These are phyloP conservation scores for Heliamphora exappendiculata DNA, from an alignment of 148 eudicot species.

Conservation along the genomic window DNA sequence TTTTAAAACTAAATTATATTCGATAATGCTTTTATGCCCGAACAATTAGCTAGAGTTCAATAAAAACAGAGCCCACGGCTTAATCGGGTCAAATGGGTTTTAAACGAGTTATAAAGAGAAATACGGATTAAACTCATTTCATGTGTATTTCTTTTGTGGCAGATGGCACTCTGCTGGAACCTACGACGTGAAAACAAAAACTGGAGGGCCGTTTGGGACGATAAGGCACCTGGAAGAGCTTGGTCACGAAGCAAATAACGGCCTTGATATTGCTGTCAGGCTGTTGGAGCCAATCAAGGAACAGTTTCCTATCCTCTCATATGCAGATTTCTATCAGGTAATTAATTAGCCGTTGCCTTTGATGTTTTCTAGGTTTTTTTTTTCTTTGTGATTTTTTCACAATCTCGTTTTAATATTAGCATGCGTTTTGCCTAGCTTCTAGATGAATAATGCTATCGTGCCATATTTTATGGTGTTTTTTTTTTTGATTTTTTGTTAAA, in stretches of 20 bases:
- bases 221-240: slow-evolving; percentile 48
- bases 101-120: too few relatives aligned
- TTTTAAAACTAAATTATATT: neutral
- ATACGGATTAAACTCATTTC: neutral
- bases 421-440: too few relatives aligned
- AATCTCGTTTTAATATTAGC: too few relatives aligned
- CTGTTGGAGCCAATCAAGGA: slow-evolving; percentile 63
- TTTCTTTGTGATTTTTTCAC: too few relatives aligned
- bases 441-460: too few relatives aligned
- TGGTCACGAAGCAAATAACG: slow-evolving; percentile 61
- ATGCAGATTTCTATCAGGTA: slow-evolving; percentile 70
- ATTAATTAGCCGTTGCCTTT: neutral
- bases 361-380: too few relatives aligned
- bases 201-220: slow-evolving; percentile 80
- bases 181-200: slow-evolving; percentile 48
- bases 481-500: too few relatives aligned
- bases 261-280: slow-evolving; percentile 60
- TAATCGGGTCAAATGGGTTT: too few relatives aligned
- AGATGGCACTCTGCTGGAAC: slow-evolving; percentile 93
- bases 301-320: slow-evolving; percentile 43
- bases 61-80: too few relatives aligned
- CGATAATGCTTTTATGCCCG: too few relatives aligned
- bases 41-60: too few relatives aligned
- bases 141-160: neutral
- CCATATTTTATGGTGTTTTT: too few relatives aligned